A percentile compares a stretch with the other conserved stretches of the same genome.
phyloP scores from a whole-genome alignment of 768 basidiomycete species.

The Phaeotremella skinneri region DNA sequence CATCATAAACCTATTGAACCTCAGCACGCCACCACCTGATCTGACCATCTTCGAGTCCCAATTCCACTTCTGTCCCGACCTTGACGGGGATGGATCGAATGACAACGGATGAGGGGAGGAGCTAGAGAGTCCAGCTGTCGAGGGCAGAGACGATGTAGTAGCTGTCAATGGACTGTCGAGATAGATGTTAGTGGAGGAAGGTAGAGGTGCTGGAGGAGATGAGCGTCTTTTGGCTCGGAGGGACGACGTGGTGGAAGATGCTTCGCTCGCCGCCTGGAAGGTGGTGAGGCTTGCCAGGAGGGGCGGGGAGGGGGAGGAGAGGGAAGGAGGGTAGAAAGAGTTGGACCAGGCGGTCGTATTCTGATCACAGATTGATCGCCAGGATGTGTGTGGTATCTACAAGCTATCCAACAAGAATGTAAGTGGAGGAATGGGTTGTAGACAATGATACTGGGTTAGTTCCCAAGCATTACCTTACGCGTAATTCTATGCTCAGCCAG shows the following conservation, averaged over 20 bases:
- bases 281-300: not conserved
- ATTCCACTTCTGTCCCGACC: too few species aligned
- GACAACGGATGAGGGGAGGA: not conserved
- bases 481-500: too few species aligned
- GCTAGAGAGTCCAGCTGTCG: not conserved
- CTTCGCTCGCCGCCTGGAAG: not conserved
- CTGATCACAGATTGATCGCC: too few species aligned
- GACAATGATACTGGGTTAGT: too few species aligned
- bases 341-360: too few species aligned
- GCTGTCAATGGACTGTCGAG: not conserved
- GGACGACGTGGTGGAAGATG: not conserved
- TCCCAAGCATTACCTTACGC: too few species aligned
- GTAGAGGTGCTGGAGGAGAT: not conserved
- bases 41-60: not conserved
- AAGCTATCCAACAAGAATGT: too few species aligned
- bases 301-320: not conserved
- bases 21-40: not conserved
- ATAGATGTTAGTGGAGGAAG: not conserved
- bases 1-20: constrained; percentile 14
- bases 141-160: not conserved
- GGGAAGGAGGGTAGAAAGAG: not conserved
- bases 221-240: not conserved
- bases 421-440: too few species aligned
- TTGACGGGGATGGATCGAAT: not conserved
- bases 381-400: too few species aligned